These are phyloP conservation scores for Triangularia verruculosa DNA, from an alignment of 2,329 filamentous ascomycete species.

Conservation along the genomic window DNA sequence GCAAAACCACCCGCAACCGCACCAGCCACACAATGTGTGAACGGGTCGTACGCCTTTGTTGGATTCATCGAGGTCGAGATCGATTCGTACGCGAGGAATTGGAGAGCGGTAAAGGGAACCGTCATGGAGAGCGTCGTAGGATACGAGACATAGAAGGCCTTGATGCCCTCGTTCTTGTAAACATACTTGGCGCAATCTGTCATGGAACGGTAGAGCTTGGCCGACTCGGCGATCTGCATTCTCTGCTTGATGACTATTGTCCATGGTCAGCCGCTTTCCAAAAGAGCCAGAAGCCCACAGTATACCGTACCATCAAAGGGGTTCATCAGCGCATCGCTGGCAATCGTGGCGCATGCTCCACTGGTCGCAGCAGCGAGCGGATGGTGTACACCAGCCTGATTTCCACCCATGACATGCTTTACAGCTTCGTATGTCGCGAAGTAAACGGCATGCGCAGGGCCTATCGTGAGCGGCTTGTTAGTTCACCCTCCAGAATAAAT, in stretches of 20 bases:
- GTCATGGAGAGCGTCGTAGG: conserved; percentile 98
- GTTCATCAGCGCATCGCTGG: conserved; percentile 98
- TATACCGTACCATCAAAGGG: conserved; percentile 81
- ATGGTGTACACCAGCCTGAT: conserved; percentile 82
- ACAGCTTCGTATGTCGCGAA: conserved; percentile 98
- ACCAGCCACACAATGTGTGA: conserved; percentile 90
- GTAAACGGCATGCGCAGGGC: conserved; percentile 94
- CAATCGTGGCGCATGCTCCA: conserved; percentile 91
- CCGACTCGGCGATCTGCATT: conserved; percentile 97
- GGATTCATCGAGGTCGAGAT: conserved; percentile 94
- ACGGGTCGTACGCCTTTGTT: conserved; percentile 78
- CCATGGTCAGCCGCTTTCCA: background rate
- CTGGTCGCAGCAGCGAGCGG: conserved; percentile 89
- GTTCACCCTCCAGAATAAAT: conserved; percentile 15
- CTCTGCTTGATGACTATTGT: conserved; percentile 91
- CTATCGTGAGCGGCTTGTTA: conserved; percentile 43
- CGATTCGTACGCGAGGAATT: conserved; percentile 97
- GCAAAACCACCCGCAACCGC: conserved; percentile 91
- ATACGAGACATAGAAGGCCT: conserved; percentile 97
- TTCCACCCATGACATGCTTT: conserved; percentile 93
- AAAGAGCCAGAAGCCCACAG: background rate
- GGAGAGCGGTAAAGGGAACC: conserved; percentile 92
- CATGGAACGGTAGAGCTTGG: conserved; percentile 79
- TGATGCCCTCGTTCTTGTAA: conserved; percentile 81
- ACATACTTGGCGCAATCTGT: conserved; percentile 83